phyloP scores from a whole-genome alignment of 768 basidiomycete genomes.

The Russula lepida region DNA sequence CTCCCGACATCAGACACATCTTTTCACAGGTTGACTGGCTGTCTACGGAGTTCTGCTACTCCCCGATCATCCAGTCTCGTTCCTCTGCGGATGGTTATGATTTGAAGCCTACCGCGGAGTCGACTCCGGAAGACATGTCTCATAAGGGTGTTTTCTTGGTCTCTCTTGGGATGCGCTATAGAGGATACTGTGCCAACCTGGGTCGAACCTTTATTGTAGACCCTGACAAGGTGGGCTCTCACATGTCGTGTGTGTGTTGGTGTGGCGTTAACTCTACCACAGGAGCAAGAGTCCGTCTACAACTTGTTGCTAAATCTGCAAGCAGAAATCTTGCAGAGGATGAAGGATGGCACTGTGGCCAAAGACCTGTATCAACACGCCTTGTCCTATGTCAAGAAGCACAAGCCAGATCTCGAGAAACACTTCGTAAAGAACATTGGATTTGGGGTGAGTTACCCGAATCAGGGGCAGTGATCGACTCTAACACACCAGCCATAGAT shows the following conservation, averaged over 20 bases:
- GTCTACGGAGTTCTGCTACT: conserved; percentile 89
- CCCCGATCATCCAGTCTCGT: conserved; percentile 92
- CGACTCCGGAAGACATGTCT: conserved; percentile 73
- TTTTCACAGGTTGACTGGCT: conserved; percentile 69
- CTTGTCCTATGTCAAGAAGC: conserved; percentile 57
- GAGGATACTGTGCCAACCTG: conserved; percentile 86
- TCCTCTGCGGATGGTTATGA: conserved; percentile 81
- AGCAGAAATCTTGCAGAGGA: conserved; percentile 57
- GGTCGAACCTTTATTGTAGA: conserved; percentile 94
- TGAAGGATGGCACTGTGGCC: conserved; percentile 70
- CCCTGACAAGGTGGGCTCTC: conserved; percentile 61
- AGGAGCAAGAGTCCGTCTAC: conserved; percentile 93
- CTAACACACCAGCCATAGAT: conserved; percentile 43
- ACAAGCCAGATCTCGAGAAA: conserved; percentile 76
- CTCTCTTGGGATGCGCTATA: conserved; percentile 84
- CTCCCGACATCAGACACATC: conserved; percentile 9
- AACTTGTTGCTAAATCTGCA: conserved; percentile 71
- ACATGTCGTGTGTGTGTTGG: background rate
- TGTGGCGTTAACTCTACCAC: conserved; percentile 6
- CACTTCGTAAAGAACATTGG: conserved; percentile 85
- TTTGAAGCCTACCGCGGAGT: conserved; percentile 77
- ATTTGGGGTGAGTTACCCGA: conserved; percentile 56
- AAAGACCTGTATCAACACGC: conserved; percentile 82
- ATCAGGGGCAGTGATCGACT: background rate
- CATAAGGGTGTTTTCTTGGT: conserved; percentile 85